Conservation (phyloP, 306 rosid genomes). For the Cucumis melo region DNA sequence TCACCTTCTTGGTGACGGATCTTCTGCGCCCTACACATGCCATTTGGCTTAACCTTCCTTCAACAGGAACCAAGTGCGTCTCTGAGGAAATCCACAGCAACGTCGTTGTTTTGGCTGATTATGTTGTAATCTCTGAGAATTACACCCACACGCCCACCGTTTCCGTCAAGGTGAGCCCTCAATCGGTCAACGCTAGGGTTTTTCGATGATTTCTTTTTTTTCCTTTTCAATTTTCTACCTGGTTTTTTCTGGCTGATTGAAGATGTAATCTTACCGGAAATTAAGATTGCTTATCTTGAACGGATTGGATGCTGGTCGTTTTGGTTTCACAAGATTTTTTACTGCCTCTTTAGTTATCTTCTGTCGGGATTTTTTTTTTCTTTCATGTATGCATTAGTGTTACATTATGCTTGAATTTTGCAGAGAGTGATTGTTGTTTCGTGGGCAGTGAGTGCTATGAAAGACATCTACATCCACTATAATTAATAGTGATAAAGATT, state of each 20-base stretch:
- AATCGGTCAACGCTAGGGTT: neutral
- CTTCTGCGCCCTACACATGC: slow-evolving; percentile 18
- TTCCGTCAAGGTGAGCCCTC: slow-evolving; percentile 45
- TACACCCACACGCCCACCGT: slow-evolving; percentile 33
- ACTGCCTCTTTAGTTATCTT: neutral
- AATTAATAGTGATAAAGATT: neutral
- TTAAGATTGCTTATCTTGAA: neutral
- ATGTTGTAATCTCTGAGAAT: slow-evolving; percentile 39
- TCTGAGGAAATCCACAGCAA: slow-evolving; percentile 87
- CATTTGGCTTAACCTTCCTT: slow-evolving; percentile 44
- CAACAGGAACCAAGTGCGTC: slow-evolving; percentile 64
- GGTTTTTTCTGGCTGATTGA: neutral
- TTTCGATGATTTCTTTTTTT: neutral
- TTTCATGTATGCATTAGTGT: neutral
- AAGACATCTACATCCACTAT: neutral
- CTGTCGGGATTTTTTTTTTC: neutral
- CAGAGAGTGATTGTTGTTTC: neutral
- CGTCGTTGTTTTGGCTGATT: slow-evolving; percentile 86
- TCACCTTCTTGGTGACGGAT: slow-evolving; percentile 14
- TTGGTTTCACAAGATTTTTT: neutral
- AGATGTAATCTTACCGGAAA: neutral
- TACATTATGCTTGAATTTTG: neutral
- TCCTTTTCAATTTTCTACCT: neutral
- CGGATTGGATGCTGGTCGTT: neutral
- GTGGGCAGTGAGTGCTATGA: neutral